Evolutionary conservation across 208 protist species (phyloP).

Genomic region (Leishmania tropica): DNA sequence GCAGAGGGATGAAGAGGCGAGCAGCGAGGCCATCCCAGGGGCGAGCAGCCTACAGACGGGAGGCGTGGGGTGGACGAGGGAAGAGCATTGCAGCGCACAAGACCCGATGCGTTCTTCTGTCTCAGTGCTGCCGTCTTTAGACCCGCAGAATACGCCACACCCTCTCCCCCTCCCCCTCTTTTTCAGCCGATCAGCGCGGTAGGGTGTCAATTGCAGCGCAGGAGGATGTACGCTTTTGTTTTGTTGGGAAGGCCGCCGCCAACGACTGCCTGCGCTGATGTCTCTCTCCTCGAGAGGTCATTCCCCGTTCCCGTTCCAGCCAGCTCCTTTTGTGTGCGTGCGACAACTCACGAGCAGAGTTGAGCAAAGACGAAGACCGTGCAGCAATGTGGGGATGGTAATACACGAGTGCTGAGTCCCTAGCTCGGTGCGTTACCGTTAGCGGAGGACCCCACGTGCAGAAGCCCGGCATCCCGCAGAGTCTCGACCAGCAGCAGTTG

Average conservation of each 20-base stretch:
- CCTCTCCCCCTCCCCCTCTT: background rate
- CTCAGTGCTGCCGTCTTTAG: background rate
- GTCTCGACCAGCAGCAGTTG: constrained; percentile 47
- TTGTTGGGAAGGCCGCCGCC: background rate
- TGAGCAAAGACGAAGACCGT: background rate
- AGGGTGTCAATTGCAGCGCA: background rate
- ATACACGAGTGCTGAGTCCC: background rate
- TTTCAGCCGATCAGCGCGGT: background rate
- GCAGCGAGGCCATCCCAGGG: background rate
- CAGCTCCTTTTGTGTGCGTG: background rate
- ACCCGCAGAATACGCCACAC: background rate
- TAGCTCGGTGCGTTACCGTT: background rate
- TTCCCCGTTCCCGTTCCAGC: background rate
- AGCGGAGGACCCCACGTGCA: constrained; percentile 20
- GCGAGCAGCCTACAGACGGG: background rate
- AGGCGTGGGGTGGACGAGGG: background rate
- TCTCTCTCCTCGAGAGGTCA: background rate
- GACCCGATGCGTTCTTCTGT: background rate
- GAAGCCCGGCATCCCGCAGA: constrained; percentile 45
- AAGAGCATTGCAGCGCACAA: background rate
- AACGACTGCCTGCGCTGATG: background rate
- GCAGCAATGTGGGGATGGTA: background rate
- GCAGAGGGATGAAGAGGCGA: background rate
- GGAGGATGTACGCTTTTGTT: background rate
- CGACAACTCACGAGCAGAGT: background rate